phyloP scores from a whole-genome alignment of 2,329 filamentous ascomycete genomes.

The Cladosporium colombiae region DNA sequence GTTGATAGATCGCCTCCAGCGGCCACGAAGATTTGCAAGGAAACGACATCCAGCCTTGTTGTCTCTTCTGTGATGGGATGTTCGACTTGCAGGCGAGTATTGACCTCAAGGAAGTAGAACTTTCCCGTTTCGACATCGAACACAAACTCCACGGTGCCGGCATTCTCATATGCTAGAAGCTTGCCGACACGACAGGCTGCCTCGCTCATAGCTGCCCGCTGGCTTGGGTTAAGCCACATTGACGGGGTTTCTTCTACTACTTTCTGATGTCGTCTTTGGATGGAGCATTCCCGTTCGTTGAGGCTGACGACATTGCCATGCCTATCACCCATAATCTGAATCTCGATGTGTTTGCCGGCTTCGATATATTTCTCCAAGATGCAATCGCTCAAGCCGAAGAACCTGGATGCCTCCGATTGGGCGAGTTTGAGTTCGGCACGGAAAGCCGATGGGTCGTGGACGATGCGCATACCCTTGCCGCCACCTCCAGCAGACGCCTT shows the following conservation, averaged over 20 bases:
- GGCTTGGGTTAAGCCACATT: conserved; percentile 24
- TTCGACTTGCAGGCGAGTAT: conserved; percentile 54
- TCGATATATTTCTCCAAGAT: conserved; percentile 38
- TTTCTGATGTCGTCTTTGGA: conserved; percentile 83
- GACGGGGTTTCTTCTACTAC: conserved; percentile 67
- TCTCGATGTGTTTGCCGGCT: conserved; percentile 75
- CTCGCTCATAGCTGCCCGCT: conserved; percentile 26
- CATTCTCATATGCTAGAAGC: conserved; percentile 39
- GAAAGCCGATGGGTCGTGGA: conserved; percentile 37
- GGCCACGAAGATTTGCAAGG: conserved; percentile 20
- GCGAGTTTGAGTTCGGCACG: conserved; percentile 29
- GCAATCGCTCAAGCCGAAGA: conserved; percentile 25
- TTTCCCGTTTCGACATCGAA: conserved; percentile 41
- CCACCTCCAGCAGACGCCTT: conserved; percentile 54
- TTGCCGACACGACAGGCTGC: conserved; percentile 31
- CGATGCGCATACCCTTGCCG: conserved; percentile 47
- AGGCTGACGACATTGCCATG: conserved; percentile 73
- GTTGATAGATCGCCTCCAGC: conserved; percentile 13
- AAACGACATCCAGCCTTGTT: conserved; percentile 44
- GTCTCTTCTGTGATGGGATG: conserved; percentile 48
- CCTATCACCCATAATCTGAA: conserved; percentile 81
- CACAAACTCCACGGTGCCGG: conserved; percentile 51
- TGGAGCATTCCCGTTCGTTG: conserved; percentile 81
- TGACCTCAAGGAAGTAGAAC: conserved; percentile 54
- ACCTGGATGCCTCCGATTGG: conserved; percentile 40